Evolutionary conservation across 2,329 filamentous ascomycete genomes (phyloP).

Genomic region (Apiospora kogelbergensis): DNA sequence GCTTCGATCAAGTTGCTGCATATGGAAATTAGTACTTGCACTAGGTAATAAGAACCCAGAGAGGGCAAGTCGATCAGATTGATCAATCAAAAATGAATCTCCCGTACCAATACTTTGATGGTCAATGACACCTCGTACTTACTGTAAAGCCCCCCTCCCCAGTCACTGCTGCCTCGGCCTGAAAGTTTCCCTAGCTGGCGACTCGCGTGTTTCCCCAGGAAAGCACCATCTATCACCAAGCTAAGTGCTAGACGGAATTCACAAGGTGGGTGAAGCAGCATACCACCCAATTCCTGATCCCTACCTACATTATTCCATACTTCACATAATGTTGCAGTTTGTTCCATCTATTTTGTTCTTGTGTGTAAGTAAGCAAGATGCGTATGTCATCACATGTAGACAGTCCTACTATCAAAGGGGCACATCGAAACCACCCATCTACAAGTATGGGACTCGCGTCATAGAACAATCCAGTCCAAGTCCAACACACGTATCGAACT

Average conservation of each 20-base stretch:
- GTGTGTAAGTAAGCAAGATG: neutral
- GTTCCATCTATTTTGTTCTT: neutral
- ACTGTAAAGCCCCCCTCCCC: neutral
- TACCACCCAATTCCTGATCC: neutral
- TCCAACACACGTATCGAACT: neutral
- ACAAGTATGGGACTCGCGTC: neutral
- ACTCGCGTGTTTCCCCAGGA: conserved; percentile 2
- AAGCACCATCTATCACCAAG: neutral
- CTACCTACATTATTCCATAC: neutral
- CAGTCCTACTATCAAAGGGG: neutral
- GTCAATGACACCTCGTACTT: neutral
- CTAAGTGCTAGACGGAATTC: neutral
- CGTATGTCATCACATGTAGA: neutral
- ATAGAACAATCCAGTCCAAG: neutral
- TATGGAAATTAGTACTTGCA: too few species aligned
- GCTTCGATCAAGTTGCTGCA: too few species aligned
- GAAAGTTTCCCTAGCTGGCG: neutral
- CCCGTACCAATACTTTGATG: neutral
- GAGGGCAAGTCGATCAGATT: too few species aligned
- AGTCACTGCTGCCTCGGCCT: neutral
- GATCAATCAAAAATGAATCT: neutral
- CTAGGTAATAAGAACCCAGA: too few species aligned
- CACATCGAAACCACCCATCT: neutral
- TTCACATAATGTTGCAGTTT: neutral
- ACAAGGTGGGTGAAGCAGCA: neutral